A percentile compares a stretch with the other conserved stretches of the same genome.
These are phyloP conservation scores for Salix koriyanagi DNA, from an alignment of 345 rosid species.

Conservation along the genomic window DNA sequence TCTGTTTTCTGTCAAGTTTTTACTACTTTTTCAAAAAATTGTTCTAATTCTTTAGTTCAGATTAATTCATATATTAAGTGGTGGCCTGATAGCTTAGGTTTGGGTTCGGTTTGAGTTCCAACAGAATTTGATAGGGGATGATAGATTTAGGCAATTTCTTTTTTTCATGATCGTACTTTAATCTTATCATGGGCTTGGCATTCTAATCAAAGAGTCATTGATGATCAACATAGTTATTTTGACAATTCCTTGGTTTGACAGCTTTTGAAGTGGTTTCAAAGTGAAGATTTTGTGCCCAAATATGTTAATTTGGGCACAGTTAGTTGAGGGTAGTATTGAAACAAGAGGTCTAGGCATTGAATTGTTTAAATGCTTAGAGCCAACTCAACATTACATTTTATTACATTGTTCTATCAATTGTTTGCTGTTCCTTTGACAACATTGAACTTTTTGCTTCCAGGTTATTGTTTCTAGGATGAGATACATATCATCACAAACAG, in stretches of 20 bases:
- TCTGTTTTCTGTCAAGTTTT: too few relatives aligned
- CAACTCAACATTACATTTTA: background rate
- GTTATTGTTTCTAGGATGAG: slow-evolving; percentile 99
- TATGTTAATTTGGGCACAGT: background rate
- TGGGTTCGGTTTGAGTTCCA: background rate
- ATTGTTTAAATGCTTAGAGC: background rate
- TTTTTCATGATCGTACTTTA: background rate
- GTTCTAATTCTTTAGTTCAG: too few relatives aligned
- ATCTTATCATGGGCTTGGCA: background rate
- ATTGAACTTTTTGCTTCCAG: slow-evolving; percentile 35
- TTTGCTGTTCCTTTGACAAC: background rate
- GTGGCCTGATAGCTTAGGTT: too few relatives aligned
- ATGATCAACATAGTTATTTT: background rate
- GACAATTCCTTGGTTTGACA: background rate
- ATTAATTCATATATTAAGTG: too few relatives aligned
- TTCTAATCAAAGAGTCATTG: background rate
- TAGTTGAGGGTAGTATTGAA: background rate
- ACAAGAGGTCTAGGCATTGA: background rate
- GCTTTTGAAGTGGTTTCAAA: background rate
- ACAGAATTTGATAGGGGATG: background rate
- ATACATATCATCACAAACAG: slow-evolving; percentile 98
- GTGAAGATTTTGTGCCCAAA: background rate
- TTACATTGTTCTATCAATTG: background rate
- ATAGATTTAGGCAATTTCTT: too few relatives aligned
- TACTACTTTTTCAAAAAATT: too few relatives aligned